These are phyloP conservation scores for Nicotiana rustica DNA, from an alignment of 305 asterid species.

Conservation along the genomic window DNA sequence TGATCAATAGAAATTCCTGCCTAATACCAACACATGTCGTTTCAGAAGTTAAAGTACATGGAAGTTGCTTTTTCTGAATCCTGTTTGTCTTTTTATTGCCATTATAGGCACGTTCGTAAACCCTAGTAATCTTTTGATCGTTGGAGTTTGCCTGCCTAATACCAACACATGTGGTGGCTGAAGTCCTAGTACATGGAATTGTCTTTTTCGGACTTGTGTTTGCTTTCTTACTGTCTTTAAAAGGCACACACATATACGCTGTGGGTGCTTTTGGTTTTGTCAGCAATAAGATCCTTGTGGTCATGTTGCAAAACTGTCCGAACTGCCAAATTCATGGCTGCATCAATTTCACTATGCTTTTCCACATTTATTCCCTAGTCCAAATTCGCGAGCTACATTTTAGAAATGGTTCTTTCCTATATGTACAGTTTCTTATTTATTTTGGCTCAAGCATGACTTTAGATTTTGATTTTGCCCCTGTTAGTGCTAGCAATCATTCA, in stretches of 20 bases:
- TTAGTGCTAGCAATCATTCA: background rate
- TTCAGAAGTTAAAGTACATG: background rate
- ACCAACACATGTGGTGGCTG: background rate
- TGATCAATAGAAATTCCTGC: background rate
- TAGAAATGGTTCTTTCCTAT: background rate
- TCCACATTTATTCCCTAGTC: background rate
- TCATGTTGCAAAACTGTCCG: background rate
- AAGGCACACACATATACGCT: background rate
- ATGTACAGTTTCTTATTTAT: background rate
- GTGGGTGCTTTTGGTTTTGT: background rate
- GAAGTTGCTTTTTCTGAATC: background rate
- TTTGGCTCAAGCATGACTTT: background rate
- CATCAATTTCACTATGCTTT: background rate
- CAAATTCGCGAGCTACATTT: background rate
- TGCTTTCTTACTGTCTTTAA: background rate
- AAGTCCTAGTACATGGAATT: background rate
- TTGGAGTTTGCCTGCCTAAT: constrained; percentile 7
- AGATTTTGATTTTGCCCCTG: background rate
- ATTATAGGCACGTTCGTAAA: background rate
- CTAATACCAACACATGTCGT: background rate
- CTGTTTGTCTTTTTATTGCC: background rate
- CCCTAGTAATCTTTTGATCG: background rate
- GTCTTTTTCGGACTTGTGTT: background rate
- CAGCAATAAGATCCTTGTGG: background rate
- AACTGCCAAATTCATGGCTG: background rate